Evolutionary conservation across 2,329 filamentous ascomycete genomes (phyloP), one percentile per base, ranked within the genome.

Genomic region (Gliomastix tumulicola): DNA sequence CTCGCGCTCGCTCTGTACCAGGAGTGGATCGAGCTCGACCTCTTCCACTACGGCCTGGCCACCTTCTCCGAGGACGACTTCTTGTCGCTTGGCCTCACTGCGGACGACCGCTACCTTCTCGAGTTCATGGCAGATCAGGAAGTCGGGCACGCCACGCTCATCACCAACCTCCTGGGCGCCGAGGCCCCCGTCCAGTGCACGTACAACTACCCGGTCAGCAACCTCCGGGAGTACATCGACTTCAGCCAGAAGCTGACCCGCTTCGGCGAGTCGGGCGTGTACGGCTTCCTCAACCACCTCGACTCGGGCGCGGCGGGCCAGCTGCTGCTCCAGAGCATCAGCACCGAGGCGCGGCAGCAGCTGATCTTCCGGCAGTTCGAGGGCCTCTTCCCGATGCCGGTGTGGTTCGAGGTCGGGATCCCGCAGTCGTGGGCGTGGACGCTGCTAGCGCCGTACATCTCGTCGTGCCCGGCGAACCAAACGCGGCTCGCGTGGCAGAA

Each of bases 351-450:
- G 1, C 80, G 86, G 1, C 87, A 94, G 63, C 84, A 94, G 63
- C 69, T 89, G 66, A 80, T 85, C 46, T 92, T 92, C 69, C 80
- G 87, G 16, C 86, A 92, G 54, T 87, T 92, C 55, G 71, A 78
- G 22, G 87, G 86, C 13, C 71, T 87, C 7, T 84, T 85, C 59
- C 82, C 87, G 17, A 86, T 87, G 82, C 83, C 85, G 0, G 82
- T 84, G 9, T 92, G 84, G 84, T 88, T 90, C 53, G 79, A 86
- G 49, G 69, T 78, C 6, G 84, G 84, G 27, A 79, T 90, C 18
- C 86, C 85, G 0, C 87, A 94, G 56, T 86, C 81, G 0, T 94
- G 86, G 85, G 76, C 80, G 0, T 94, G 87, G 87, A 84, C 85
- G 0, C 69, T 87, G 17, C 68, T 92, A 5, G 85, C 87, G 1